These are phyloP conservation scores for Quercus engelmannii DNA, from an alignment of 306 rosid species.

Conservation along the genomic window DNA sequence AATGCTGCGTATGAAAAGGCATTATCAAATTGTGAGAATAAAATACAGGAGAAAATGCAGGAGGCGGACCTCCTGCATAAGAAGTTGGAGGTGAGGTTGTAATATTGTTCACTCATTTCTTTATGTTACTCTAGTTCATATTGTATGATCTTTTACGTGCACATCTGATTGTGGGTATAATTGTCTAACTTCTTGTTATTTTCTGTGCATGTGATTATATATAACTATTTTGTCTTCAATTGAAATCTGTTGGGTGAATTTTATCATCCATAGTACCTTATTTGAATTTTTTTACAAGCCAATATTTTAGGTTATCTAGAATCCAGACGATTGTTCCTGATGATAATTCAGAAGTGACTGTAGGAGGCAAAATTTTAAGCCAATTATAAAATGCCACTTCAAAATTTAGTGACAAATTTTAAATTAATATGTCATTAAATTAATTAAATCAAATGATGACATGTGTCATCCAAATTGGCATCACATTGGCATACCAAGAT, in stretches of 20 bases:
- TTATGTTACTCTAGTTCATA: not conserved
- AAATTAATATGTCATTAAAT: too few relatives aligned
- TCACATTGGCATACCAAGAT: too few relatives aligned
- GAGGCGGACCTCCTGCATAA: slow-evolving; percentile 49
- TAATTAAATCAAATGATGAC: too few relatives aligned
- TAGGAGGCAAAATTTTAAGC: too few relatives aligned
- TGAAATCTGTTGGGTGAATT: not conserved
- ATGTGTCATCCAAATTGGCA: too few relatives aligned
- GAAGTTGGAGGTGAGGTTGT: slow-evolving; percentile 59
- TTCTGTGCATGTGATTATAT: not conserved
- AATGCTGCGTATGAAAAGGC: slow-evolving; percentile 64
- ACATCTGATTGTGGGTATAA: not conserved
- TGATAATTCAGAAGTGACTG: not conserved
- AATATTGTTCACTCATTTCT: not conserved
- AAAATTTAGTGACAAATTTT: too few relatives aligned
- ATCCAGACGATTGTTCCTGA: not conserved
- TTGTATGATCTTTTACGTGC: not conserved
- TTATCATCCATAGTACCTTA: not conserved
- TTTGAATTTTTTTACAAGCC: not conserved
- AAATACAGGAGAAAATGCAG: slow-evolving; percentile 62
- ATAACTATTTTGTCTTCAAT: not conserved
- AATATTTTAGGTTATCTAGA: not conserved
- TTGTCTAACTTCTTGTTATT: not conserved
- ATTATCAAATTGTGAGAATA: slow-evolving; percentile 55
- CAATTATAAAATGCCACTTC: too few relatives aligned